Evolutionary conservation across 2,329 filamentous ascomycete species (phyloP), one percentile per base, ranked within the genome.

Genomic region (Cytospora piceicola): DNA sequence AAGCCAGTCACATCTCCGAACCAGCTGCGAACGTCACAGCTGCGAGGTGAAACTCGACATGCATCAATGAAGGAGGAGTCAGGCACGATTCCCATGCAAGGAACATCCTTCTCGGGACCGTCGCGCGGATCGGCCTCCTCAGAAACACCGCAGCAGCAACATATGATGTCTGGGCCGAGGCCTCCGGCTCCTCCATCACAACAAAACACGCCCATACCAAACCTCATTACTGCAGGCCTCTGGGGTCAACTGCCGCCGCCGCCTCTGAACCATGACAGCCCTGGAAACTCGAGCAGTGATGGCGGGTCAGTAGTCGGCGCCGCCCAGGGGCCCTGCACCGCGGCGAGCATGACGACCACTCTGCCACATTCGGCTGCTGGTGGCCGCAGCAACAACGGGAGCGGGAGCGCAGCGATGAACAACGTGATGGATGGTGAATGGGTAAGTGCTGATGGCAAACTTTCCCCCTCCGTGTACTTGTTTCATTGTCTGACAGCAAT

Each of bases 191-290:
- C 59, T 9, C 24, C 32, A 17, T 52, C 52, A 27, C 63, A 58
- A 14, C 57, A 49, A 32, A 49, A 17, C 34, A 64, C 61, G 1
- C 58, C 63, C 7, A 61, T 63, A 8, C 69, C 68, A 9, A 72
- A 70, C 49, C 77, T 79, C 74, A 78, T 80, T 14, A 83, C 80
- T 67, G 77, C 80, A 4, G 81, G 81, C 0, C 72, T 83, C 15
- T 84, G 81, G 80, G 75, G 75, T 27, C 77, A 80, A 14, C 76
- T 77, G 2, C 76, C 72, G 32, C 67, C 79, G 20, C 77, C 80
- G 15, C 76, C 78, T 0, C 76, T 72, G 32, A 75, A 76, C 54
- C 73, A 75, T 17, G 75, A 76, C 8, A 82, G 80, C 64, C 80
- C 81, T 0, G 79, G 77, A 57, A 76, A 75, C n/a, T 67, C 65